These are phyloP conservation scores for Kuraishia capsulata DNA, from an alignment of 805 yeast species.

Conservation along the genomic window DNA sequence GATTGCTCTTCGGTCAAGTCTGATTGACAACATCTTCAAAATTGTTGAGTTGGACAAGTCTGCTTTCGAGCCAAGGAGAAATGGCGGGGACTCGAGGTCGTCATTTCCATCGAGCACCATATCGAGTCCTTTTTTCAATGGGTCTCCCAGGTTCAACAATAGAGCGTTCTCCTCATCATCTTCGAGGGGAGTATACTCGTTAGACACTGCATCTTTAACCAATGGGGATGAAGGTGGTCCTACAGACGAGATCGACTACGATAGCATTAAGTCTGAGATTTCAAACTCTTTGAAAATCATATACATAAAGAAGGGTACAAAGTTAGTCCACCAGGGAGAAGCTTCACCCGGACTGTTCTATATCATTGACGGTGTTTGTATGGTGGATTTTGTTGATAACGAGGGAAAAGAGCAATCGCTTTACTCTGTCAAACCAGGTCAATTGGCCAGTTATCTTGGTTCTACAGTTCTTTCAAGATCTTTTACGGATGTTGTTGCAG, in stretches of 20 bases:
- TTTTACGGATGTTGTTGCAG: slow-evolving; percentile 59
- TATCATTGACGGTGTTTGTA: slow-evolving; percentile 70
- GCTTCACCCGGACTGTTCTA: slow-evolving; percentile 70
- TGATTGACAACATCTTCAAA: slow-evolving; percentile 63
- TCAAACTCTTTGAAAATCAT: slow-evolving; percentile 51
- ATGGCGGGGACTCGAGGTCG: neutral
- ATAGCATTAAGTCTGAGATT: slow-evolving; percentile 46
- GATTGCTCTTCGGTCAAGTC: slow-evolving; percentile 47
- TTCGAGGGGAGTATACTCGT: neutral
- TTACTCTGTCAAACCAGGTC: slow-evolving; percentile 63
- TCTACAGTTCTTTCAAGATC: slow-evolving; percentile 74
- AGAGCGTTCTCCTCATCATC: neutral
- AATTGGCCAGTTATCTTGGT: slow-evolving; percentile 81
- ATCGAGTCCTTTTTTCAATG: neutral
- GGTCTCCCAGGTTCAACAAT: neutral
- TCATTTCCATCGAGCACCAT: neutral
- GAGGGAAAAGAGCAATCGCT: slow-evolving; percentile 28
- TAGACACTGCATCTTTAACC: neutral
- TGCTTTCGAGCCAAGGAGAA: neutral
- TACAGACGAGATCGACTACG: slow-evolving; percentile 24
- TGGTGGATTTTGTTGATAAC: slow-evolving; percentile 41
- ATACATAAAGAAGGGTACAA: slow-evolving; percentile 41
- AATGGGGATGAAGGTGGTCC: neutral
- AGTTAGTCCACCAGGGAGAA: slow-evolving; percentile 54
- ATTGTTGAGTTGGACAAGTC: slow-evolving; percentile 50